Base-by-base conservation (phyloP, 2,329 filamentous ascomycete genomes). In the Pseudogymnoascus destructans region DNA sequence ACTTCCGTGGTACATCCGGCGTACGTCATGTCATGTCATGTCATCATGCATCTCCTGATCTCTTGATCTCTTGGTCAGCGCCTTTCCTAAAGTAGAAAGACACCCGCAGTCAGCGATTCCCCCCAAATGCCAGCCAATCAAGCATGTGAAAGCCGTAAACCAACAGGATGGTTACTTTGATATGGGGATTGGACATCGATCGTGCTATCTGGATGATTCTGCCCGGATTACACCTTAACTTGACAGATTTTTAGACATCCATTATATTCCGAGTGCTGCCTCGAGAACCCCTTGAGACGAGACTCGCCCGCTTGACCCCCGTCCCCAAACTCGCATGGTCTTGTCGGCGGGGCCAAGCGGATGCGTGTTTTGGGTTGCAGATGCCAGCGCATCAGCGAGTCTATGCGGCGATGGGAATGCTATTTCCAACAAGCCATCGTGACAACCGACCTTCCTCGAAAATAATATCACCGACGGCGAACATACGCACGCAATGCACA, bases 1-100 rank as follows among this genome's bases (percentile, higher is more conserved):
- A 49, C 42, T 27, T 49, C 42, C n/a, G 5, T 17, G 23, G 13
- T 49, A 49, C 42, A 15, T 49, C 23, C 3, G 23, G n/a, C 42
- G 7, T 49, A 49, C 42, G 42, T 49, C 42, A 49, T 49, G 23
- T 27, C 42, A 49, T 49, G 42, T 49, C 42, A 49, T 49, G 23
- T 27, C 42, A 49, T 49, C n/a, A 27, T 49, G 42, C 23, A 27
- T 17, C 21, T 49, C 3, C 21, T 10, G 36, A 40, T n/a, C 10
- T 49, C 3, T 40, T 10, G 36, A 40, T n/a, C 10, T 21, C 21
- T 49, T 8, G 10, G 27, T 49, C 8, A 10, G 1, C 23, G 23
- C 42, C 42, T 49, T 49, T 8, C 42, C 42, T 27, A 49, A 49
- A 49, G 3, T 23, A 49, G 42, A 49, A 11, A n/a, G 15, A 5